Evolutionary conservation across 371 early-diverging fungal species (phyloP).

Genomic region (Smittium culicis): DNA sequence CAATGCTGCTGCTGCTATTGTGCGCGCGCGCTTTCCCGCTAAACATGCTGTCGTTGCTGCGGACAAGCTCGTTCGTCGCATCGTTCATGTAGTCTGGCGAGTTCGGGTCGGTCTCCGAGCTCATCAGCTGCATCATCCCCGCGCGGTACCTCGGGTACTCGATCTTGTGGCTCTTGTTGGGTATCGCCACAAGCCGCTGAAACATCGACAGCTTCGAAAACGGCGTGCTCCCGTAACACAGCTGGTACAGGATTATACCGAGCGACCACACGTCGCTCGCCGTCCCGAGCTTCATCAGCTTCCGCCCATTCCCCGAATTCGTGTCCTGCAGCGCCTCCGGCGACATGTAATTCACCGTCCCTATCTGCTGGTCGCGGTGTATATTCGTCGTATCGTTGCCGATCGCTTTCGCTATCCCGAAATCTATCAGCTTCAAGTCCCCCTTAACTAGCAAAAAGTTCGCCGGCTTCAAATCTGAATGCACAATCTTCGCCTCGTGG

Average conservation of each 20-base stretch:
- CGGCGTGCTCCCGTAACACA: slow-evolving; percentile 85
- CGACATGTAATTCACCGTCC: slow-evolving; percentile 96
- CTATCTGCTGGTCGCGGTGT: slow-evolving; percentile 73
- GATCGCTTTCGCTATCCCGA: slow-evolving; percentile 96
- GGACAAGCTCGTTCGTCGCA: background rate
- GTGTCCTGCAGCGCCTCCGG: slow-evolving; percentile 70
- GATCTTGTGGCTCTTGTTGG: slow-evolving; percentile 47
- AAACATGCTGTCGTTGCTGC: background rate
- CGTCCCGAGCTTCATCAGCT: slow-evolving; percentile 42
- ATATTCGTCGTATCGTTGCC: slow-evolving; percentile 92
- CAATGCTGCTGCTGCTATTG: background rate
- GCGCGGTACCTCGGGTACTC: slow-evolving; percentile 34
- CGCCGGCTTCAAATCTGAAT: slow-evolving; percentile 93
- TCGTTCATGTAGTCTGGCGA: slow-evolving; percentile 6
- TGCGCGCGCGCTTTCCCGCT: too few relatives aligned
- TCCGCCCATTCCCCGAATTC: slow-evolving; percentile 16
- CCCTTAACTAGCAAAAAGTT: slow-evolving; percentile 81
- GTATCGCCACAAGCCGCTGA: slow-evolving; percentile 54
- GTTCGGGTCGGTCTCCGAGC: slow-evolving; percentile 21
- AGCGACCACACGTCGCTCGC: slow-evolving; percentile 94
- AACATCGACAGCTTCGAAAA: slow-evolving; percentile 54
- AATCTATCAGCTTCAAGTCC: slow-evolving; percentile 86
- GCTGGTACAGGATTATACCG: slow-evolving; percentile 93
- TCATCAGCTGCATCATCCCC: slow-evolving; percentile 22
- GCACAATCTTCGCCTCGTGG: slow-evolving; percentile 79